Evolutionary conservation across 495 filamentous ascomycete genomes (phyloP).

Genomic region (Talaromyces thailandensis): DNA sequence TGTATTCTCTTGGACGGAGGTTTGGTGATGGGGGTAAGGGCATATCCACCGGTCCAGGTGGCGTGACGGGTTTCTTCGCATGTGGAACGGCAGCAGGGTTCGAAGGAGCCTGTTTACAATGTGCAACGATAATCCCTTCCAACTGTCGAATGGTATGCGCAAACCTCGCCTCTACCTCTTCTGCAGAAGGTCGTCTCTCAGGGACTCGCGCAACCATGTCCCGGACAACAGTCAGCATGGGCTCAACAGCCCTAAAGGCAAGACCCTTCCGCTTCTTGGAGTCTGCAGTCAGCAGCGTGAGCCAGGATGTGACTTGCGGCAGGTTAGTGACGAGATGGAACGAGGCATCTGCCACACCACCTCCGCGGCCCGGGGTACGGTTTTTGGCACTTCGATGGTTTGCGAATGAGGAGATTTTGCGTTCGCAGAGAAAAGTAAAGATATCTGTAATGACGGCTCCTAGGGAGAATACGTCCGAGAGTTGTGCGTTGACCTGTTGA

Average conservation of each 20-base stretch:
- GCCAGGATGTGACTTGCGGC: conserved; percentile 70
- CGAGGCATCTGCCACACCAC: conserved; percentile 65
- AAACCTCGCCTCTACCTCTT: conserved; percentile 20
- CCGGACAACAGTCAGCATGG: conserved; percentile 32
- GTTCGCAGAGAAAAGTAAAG: conserved; percentile 71
- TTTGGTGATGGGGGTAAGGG: conserved; percentile 1
- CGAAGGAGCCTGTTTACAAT: conserved; percentile 10
- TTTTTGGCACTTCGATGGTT: conserved; percentile 67
- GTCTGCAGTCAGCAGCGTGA: conserved; percentile 56
- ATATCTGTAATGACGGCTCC: conserved; percentile 52
- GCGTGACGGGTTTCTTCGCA: not conserved
- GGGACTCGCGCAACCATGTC: conserved; percentile 36
- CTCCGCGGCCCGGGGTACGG: conserved; percentile 53
- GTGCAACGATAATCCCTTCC: conserved; percentile 9
- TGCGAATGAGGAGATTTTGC: conserved; percentile 58
- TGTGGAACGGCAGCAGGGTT: not conserved
- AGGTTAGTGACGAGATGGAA: conserved; percentile 69
- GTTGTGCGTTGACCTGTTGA: conserved; percentile 20
- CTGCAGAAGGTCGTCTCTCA: conserved; percentile 26
- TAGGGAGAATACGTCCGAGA: conserved; percentile 35
- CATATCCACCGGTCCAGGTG: not conserved
- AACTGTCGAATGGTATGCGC: conserved; percentile 12
- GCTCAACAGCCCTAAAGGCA: conserved; percentile 27
- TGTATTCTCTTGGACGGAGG: not conserved
- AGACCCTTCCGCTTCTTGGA: conserved; percentile 52